phyloP scores from a whole-genome alignment of 106 monocot genomes.

The Cymbidium sinense region DNA sequence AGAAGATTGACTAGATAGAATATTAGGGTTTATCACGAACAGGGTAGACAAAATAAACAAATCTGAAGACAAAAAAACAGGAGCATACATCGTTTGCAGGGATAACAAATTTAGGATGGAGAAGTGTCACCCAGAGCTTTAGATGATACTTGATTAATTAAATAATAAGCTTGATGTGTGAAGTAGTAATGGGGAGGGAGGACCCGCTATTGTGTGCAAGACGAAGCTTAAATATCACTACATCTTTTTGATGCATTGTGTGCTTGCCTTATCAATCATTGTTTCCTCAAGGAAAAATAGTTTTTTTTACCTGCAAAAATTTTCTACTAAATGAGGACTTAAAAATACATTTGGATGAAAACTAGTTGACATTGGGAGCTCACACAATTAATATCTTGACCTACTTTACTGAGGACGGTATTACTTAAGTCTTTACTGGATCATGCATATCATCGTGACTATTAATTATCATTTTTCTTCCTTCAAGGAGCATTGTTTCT shows the following conservation, averaged over 20 bases:
- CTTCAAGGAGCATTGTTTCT: slow-evolving; percentile 1
- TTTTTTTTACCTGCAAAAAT: neutral
- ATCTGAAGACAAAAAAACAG: too few species aligned
- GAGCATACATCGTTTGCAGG: too few species aligned
- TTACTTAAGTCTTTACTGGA: neutral
- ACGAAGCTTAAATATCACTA: neutral
- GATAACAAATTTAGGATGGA: too few species aligned
- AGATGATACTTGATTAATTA: too few species aligned
- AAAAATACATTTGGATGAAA: neutral
- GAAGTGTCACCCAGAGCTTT: too few species aligned
- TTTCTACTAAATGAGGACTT: neutral
- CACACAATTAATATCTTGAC: neutral
- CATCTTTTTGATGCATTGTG: neutral
- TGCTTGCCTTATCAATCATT: neutral
- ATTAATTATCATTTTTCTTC: neutral
- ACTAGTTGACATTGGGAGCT: neutral
- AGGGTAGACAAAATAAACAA: too few species aligned
- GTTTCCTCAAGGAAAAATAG: too few species aligned
- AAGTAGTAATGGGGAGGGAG: neutral
- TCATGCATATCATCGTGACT: neutral
- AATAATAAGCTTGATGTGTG: neutral
- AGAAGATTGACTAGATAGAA: too few species aligned
- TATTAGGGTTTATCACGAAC: too few species aligned
- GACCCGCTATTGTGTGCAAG: neutral
- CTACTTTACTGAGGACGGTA: neutral